phyloP scores from a whole-genome alignment of 176 grass and related monocot genomes.

The Zizania latifolia region DNA sequence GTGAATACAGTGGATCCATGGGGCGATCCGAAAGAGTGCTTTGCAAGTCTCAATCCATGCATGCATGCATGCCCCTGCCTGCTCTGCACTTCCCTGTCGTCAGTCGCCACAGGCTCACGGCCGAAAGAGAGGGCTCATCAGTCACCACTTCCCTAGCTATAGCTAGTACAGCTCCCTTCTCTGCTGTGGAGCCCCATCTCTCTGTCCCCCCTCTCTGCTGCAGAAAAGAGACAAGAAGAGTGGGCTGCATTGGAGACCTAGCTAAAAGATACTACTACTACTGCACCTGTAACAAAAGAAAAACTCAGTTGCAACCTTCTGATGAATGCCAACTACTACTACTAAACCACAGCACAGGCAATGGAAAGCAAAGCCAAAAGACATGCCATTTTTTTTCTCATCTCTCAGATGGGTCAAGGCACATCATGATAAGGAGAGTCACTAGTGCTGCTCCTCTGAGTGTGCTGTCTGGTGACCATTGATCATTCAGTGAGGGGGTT shows the following conservation, averaged over 20 bases:
- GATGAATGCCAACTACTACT: background rate
- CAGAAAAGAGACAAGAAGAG: conserved; percentile 13
- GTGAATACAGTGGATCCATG: conserved; percentile 11
- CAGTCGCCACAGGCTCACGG: background rate
- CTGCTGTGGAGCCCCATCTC: background rate
- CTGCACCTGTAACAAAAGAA: background rate
- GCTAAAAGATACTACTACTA: background rate
- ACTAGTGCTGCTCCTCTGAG: conserved; percentile 11
- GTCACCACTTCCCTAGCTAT: background rate
- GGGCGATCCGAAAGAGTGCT: conserved; percentile 17
- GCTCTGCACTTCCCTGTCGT: background rate
- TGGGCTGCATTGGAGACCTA: background rate
- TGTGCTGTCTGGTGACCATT: conserved; percentile 2
- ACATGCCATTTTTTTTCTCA: background rate
- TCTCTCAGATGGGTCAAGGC: conserved; percentile 3
- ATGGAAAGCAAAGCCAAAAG: background rate
- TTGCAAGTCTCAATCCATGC: conserved; percentile 29
- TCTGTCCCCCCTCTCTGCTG: background rate
- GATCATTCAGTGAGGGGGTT: conserved; percentile 1
- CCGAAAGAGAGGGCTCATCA: conserved; percentile 21
- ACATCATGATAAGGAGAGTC: conserved; percentile 24
- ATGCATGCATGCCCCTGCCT: conserved; percentile 3
- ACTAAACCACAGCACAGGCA: background rate
- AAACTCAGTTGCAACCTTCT: background rate
- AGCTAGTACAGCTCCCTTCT: background rate